Conservation (phyloP, 148 eudicot genomes). For the Beta vulgaris region DNA sequence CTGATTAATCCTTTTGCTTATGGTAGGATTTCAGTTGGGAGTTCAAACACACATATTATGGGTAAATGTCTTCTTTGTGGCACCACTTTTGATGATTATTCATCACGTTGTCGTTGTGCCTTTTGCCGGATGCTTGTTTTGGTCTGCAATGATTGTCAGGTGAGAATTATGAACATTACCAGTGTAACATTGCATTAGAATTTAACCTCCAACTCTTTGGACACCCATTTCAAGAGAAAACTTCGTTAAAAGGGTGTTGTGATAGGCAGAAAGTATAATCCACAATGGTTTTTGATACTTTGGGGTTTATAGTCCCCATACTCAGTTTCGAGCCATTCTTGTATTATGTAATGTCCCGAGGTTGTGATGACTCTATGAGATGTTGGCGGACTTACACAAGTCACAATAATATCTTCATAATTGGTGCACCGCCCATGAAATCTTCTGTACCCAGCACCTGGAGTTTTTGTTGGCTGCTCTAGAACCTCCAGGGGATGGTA, state of each 20-base stretch:
- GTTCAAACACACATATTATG: constrained; percentile 46
- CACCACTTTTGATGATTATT: constrained; percentile 75
- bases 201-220: neutral
- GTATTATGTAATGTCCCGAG: neutral
- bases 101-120: constrained; percentile 75
- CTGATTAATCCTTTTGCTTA: constrained; percentile 15
- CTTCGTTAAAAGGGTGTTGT: neutral
- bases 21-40: constrained; percentile 87
- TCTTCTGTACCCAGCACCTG: too few species aligned
- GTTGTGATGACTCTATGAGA: neutral
- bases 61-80: constrained; percentile 78
- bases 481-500: too few species aligned
- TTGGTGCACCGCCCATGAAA: too few species aligned
- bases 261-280: neutral
- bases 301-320: neutral
- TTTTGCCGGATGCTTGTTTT: constrained; percentile 96
- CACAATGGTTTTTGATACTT: neutral
- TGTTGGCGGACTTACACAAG: too few species aligned
- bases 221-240: neutral
- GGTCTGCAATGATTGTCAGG: constrained; percentile 77
- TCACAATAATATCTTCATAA: too few species aligned
- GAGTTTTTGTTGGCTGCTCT: too few species aligned
- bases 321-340: neutral
- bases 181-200: neutral
- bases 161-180: constrained; percentile 23